Base-by-base conservation (phyloP, 2,329 filamentous ascomycete species). In the Venturia aucupariae region DNA sequence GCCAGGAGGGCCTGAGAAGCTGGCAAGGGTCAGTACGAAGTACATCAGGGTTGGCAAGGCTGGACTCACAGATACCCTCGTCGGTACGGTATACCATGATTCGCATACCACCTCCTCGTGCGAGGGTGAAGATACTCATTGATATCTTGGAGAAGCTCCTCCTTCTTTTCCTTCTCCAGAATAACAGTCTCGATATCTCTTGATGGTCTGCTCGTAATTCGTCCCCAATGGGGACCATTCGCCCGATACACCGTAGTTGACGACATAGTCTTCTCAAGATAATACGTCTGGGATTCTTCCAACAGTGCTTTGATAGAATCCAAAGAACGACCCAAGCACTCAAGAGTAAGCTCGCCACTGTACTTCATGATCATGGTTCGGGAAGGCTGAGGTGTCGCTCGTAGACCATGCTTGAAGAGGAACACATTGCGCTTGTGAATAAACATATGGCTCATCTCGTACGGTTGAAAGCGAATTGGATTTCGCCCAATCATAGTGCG, bases 31-130 rank as follows among this genome's bases (percentile, higher is more conserved):
- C 17, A 35, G 38, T 27, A 22, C n/a, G 19, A n/a, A 7, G n/a
- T 6, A 39, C 8, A 7, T 5, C 59, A 35, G 17, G 8, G 35
- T 13, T 61, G 24, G 19, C 4, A 57, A 57, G 27, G 15, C 17
- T 8, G 15, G 6, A 35, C 51, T 57, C 7, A 54, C 61, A 96
- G 82, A 70, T 94, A 96, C 0, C 91, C 92, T 4, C 91, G 82
- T 15, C 91, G 84, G 72, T 95, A 95, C 0, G 92, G 91, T 39
- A 96, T 93, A 0, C 92, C 91, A 6, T 90, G 83, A 68, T 90
- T 89, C 0, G 87, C 81, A 72, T 96, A 96, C 90, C 90, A 96
- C 22, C 86, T 80, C 1, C 85, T 83, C 0, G 86, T 90, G 0
- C 80, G 77, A 0, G 89, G 88, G 64, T 91, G 85, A 0, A 94